Evolutionary conservation across 2,329 filamentous ascomycete species (phyloP).

Genomic region (Xylaria sp.): DNA sequence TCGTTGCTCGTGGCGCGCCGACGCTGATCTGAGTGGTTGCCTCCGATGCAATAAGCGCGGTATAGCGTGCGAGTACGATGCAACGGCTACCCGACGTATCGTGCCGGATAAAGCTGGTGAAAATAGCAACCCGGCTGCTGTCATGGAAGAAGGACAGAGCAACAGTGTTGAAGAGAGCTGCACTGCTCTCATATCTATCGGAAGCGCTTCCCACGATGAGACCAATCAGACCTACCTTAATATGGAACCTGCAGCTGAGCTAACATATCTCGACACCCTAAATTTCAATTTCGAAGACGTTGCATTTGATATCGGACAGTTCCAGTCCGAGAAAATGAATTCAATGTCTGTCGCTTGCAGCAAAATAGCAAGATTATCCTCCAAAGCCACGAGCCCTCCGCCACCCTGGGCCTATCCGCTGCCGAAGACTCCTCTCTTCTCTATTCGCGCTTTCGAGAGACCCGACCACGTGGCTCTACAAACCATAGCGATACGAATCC

Average conservation of each 20-base stretch:
- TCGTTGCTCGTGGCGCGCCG: constrained; percentile 17
- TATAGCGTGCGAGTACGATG: constrained; percentile 15
- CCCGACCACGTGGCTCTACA: constrained; percentile 12
- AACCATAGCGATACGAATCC: constrained; percentile 17
- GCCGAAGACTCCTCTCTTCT: constrained; percentile 5
- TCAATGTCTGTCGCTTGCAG: constrained; percentile 16
- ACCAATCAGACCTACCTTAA: neutral
- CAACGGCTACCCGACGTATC: neutral
- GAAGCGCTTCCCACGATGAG: neutral
- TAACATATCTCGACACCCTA: neutral
- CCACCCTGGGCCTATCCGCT: constrained; percentile 11
- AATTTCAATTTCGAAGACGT: constrained; percentile 10
- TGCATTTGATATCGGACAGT: neutral
- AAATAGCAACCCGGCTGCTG: neutral
- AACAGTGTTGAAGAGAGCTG: neutral
- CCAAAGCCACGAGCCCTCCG: neutral
- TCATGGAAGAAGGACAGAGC: neutral
- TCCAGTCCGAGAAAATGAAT: neutral
- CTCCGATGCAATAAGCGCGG: constrained; percentile 13
- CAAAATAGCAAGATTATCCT: neutral
- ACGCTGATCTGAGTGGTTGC: neutral
- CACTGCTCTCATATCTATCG: neutral
- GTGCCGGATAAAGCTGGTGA: neutral
- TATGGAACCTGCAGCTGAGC: neutral
- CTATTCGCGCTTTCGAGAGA: constrained; percentile 11